These are phyloP conservation scores for Phytophthora melonis DNA, from an alignment of 352 stramenopile species.

Conservation along the genomic window DNA sequence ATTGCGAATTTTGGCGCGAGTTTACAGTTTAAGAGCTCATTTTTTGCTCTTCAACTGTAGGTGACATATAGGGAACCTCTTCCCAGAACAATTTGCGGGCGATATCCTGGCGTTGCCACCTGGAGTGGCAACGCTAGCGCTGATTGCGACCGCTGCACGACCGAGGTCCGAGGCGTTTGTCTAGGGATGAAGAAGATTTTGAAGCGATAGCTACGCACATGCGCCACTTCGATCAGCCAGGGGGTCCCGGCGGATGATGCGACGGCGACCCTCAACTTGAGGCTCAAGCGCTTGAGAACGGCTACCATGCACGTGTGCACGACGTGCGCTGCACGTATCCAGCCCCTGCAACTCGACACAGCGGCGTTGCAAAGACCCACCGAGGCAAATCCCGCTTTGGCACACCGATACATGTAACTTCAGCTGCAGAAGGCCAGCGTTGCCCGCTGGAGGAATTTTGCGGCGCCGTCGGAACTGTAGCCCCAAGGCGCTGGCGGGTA, in stretches of 20 bases:
- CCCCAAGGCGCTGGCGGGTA: too few relatives aligned
- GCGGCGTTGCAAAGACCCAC: neutral
- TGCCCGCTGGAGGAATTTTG: neutral
- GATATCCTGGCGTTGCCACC: too few relatives aligned
- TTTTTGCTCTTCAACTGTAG: neutral
- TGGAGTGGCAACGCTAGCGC: too few relatives aligned
- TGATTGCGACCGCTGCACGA: too few relatives aligned
- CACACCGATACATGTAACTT: neutral
- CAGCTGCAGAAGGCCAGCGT: too few relatives aligned
- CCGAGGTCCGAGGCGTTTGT: neutral
- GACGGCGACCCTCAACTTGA: neutral
- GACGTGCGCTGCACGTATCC: too few relatives aligned
- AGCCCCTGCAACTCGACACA: neutral
- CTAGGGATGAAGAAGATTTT: neutral
- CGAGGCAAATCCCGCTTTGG: neutral
- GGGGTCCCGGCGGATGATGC: neutral
- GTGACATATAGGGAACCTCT: too few relatives aligned
- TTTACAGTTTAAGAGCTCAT: neutral
- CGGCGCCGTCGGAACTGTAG: neutral
- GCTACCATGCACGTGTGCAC: too few relatives aligned
- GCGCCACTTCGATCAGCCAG: neutral
- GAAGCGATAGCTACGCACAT: neutral
- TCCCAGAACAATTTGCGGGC: too few relatives aligned
- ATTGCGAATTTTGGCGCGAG: neutral
- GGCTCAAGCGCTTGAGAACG: too few relatives aligned